phyloP scores from a whole-genome alignment of 177 flowering plant genomes.

The Tripterygium wilfordii region DNA sequence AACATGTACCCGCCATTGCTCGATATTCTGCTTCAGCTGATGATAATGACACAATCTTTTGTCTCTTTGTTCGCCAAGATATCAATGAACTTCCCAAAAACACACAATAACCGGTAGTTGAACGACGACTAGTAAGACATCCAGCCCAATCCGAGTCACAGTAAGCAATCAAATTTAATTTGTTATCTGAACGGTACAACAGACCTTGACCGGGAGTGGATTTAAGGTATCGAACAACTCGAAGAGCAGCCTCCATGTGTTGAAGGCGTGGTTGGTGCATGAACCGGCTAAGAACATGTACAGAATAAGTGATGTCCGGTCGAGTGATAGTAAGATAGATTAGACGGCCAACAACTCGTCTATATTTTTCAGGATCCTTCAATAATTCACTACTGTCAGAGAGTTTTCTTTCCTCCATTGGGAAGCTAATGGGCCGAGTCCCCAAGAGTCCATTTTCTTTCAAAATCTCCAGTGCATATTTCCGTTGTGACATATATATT shows the following conservation, averaged over 20 bases:
- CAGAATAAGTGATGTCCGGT: slow-evolving; percentile 1
- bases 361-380: not conserved
- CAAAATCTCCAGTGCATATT: not conserved
- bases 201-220: slow-evolving; percentile 7
- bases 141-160: slow-evolving; percentile 19
- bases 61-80: slow-evolving; percentile 13
- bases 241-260: slow-evolving; percentile 6
- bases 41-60: not conserved
- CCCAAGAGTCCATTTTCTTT: not conserved
- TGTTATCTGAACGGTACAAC: not conserved
- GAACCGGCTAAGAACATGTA: not conserved
- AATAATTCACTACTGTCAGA: not conserved
- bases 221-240: slow-evolving; percentile 5
- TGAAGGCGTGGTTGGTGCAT: not conserved
- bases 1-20: slow-evolving; percentile 4
- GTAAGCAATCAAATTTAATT: not conserved
- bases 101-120: slow-evolving; percentile 2
- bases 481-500: not conserved
- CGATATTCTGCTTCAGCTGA: slow-evolving; percentile 16
- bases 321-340: slow-evolving; percentile 8
- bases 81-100: not conserved
- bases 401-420: not conserved
- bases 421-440: not conserved
- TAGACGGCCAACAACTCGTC: not conserved
- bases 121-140: slow-evolving; percentile 4